Evolutionary conservation across 2,329 filamentous ascomycete species (phyloP), one percentile per base, ranked within the genome.

Genomic region (Niveomyces coronatus): DNA sequence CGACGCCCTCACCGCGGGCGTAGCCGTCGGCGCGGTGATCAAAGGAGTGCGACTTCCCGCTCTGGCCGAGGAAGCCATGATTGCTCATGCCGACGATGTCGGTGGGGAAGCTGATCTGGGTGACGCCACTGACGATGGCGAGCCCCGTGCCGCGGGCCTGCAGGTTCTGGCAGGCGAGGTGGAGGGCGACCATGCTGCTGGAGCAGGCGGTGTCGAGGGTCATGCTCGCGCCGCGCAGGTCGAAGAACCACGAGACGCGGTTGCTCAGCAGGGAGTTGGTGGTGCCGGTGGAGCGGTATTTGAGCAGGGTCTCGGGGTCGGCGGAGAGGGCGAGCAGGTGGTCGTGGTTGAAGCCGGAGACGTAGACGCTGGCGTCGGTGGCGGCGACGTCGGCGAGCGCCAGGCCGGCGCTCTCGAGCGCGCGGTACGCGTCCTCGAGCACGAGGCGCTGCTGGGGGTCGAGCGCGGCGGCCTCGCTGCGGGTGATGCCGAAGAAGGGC

Each of bases 151-250:
- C 55, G 18, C 55, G 50, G 22, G 39, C 46, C 17, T 49, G 44
- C 9, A 63, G 40, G 5, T 50, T 49, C 26, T 55, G 55, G 37
- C 47, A 52, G 3, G 54, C 61, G 5, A 54, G 39, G 32, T 64
- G 54, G 4, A 64, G 47, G 3, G 53, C 53, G 4, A 56, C 49
- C 11, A 63, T 41, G 20, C 47, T 52, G 14, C 50, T 51, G 0
- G 59, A 63, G 41, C 62, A 65, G 7, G 55, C 62, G 2, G 63
- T 64, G 35, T 64, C 58, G 6, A 65, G 40, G 1, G 55, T 58
- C 28, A 62, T 40, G 35, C 53, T 56, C 2, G 60, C 50, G 1
- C 61, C 60, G 13, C 44, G 44, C 14, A 63, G 46, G 28, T 63
- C 51, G 37, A 55, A 60, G 31, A 51, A 54, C 40, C 57, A 60